These are phyloP conservation scores for Exophiala spinifera DNA, from an alignment of 2,329 filamentous ascomycete genomes.

Conservation along the genomic window DNA sequence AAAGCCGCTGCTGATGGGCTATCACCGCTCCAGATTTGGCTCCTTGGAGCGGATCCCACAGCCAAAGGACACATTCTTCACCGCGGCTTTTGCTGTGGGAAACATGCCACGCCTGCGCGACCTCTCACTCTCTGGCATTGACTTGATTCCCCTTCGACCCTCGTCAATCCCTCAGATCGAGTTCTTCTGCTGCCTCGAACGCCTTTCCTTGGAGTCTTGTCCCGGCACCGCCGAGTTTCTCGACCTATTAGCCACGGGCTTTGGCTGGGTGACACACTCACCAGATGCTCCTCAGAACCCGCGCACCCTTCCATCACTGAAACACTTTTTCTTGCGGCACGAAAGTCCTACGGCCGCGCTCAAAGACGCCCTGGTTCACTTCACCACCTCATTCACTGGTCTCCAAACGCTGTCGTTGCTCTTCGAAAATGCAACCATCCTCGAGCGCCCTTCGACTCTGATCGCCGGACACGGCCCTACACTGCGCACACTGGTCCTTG, in stretches of 20 bases:
- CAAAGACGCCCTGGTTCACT: constrained; percentile 23
- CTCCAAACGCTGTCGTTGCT: constrained; percentile 27
- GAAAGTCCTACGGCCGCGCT: constrained; percentile 23
- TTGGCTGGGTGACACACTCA: constrained; percentile 20
- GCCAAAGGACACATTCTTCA: constrained; percentile 20
- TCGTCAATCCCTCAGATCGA: constrained; percentile 17
- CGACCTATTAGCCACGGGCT: constrained; percentile 20
- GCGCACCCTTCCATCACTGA: constrained; percentile 14
- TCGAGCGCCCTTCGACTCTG: constrained; percentile 23
- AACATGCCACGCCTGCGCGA: constrained; percentile 22
- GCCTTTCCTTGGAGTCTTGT: constrained; percentile 27
- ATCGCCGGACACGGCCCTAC: constrained; percentile 27
- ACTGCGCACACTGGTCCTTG: constrained; percentile 26
- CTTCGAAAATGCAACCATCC: constrained; percentile 27
- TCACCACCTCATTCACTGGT: constrained; percentile 28
- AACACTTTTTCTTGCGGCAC: constrained; percentile 27
- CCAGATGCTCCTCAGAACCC: constrained; percentile 18
- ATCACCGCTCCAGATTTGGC: constrained; percentile 13
- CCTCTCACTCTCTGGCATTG: constrained; percentile 23
- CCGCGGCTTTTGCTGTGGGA: constrained; percentile 14
- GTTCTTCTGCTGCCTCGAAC: constrained; percentile 24
- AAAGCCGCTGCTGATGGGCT: constrained; percentile 24
- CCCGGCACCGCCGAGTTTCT: constrained; percentile 24
- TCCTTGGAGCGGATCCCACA: constrained; percentile 19
- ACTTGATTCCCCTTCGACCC: constrained; percentile 21